A percentile compares a stretch with the other conserved stretches of the same genome.
Evolutionary conservation across 208 protist species (phyloP).

Genomic region (Leptomonas seymouri): DNA sequence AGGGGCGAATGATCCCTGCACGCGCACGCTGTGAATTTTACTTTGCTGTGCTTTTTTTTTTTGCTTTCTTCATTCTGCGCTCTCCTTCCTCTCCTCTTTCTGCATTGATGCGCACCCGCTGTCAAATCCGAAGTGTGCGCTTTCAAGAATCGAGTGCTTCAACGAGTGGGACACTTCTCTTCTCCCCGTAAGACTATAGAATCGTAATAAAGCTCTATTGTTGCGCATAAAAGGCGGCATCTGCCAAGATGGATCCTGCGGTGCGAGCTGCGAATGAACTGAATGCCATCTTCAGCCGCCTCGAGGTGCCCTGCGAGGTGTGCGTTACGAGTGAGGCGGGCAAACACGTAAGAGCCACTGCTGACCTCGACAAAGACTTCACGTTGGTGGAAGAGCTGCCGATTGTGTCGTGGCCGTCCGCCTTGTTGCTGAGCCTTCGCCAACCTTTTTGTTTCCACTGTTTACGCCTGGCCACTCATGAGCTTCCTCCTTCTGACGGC

Average conservation of each 20-base stretch:
- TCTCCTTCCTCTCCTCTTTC: no score
- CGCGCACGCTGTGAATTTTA: neutral
- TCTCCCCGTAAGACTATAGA: neutral
- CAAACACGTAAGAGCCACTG: conserved; percentile 70
- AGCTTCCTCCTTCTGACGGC: neutral
- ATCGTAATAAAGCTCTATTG: neutral
- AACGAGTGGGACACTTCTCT: no score
- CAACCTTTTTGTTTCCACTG: conserved; percentile 75
- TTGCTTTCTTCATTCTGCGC: neutral
- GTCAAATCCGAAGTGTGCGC: no score
- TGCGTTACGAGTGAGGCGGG: conserved; percentile 42
- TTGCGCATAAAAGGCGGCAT: neutral
- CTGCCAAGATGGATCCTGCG: conserved; percentile 47
- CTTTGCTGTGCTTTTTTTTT: neutral
- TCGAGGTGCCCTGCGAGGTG: conserved; percentile 66
- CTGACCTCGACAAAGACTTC: conserved; percentile 34
- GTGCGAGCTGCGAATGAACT: conserved; percentile 52
- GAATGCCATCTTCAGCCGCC: conserved; percentile 54
- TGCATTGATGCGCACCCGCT: no score
- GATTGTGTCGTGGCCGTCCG: conserved; percentile 72
- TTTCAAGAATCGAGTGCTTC: neutral
- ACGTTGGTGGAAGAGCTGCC: conserved; percentile 77
- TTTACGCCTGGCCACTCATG: conserved; percentile 42
- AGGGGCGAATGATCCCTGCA: no score
- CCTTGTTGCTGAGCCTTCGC: conserved; percentile 34